Evolutionary conservation across 176 grass and related monocot genomes (phyloP).

Genomic region (Triticum timopheevii): DNA sequence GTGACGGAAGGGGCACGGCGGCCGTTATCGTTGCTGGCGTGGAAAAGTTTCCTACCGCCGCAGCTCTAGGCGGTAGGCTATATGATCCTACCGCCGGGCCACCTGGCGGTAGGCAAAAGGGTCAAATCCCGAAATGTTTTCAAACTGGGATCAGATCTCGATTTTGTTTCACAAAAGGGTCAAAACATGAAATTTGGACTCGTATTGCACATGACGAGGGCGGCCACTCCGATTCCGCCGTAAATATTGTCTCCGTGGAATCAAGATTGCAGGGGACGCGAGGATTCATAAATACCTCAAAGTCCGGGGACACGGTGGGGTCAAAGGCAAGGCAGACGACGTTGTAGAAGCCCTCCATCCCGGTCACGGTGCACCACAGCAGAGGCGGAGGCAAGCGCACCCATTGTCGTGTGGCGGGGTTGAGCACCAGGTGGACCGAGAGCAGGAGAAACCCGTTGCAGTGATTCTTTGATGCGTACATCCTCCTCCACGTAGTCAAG

Average conservation of each 20-base stretch:
- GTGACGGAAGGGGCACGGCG: no score
- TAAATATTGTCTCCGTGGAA: background rate
- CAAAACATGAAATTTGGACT: background rate
- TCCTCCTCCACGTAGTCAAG: background rate
- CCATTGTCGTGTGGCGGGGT: background rate
- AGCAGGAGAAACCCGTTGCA: background rate
- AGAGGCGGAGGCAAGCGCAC: background rate
- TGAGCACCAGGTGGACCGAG: background rate
- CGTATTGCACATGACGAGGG: background rate
- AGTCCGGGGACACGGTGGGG: background rate
- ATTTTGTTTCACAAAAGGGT: no score
- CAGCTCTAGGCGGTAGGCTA: no score
- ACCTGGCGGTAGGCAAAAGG: no score
- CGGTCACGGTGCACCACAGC: no score
- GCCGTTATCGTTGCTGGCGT: no score
- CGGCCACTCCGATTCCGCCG: background rate
- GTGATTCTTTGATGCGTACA: background rate
- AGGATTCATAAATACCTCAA: background rate
- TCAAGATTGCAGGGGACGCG: background rate
- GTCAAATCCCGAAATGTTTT: no score
- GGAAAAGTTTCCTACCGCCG: no score
- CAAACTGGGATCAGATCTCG: no score
- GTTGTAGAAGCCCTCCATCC: background rate
- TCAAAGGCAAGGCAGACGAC: background rate
- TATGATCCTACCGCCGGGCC: no score